phyloP scores from a whole-genome alignment of 2,329 filamentous ascomycete genomes.

The Exutisphaerella laricina region DNA sequence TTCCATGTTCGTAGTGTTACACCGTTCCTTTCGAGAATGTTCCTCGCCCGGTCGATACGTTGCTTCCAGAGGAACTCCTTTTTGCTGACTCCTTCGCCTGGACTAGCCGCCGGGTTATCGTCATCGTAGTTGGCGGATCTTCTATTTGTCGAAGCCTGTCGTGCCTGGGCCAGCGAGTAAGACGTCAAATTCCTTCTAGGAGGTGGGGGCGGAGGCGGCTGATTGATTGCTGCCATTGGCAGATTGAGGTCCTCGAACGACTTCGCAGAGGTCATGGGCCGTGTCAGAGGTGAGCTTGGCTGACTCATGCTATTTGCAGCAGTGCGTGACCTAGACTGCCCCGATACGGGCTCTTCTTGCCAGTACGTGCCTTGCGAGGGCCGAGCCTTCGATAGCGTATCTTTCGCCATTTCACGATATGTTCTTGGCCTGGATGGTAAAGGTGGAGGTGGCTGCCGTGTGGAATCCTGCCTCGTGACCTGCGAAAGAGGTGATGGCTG shows the following conservation, averaged over 20 bases:
- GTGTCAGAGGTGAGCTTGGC: conserved; percentile 15
- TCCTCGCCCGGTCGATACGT: conserved; percentile 60
- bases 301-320: conserved; percentile 11
- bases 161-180: conserved; percentile 29
- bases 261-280: conserved; percentile 13
- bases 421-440: conserved; percentile 31
- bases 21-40: conserved; percentile 57
- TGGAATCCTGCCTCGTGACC: conserved; percentile 31
- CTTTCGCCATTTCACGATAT: conserved; percentile 15
- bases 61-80: conserved; percentile 68
- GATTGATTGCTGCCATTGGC: conserved; percentile 12
- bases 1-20: conserved; percentile 70
- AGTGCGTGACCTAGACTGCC: conserved; percentile 7
- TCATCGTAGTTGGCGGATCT: conserved; percentile 30
- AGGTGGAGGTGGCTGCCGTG: conserved; percentile 21
- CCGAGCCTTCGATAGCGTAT: conserved; percentile 19
- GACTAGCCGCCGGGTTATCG: conserved; percentile 28
- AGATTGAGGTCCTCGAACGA: conserved; percentile 22
- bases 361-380: conserved; percentile 15
- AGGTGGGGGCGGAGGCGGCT: conserved; percentile 15
- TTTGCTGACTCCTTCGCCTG: conserved; percentile 50
- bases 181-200: conserved; percentile 34
- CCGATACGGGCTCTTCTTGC: conserved; percentile 14
- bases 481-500: conserved; percentile 32
- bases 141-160: conserved; percentile 27